Base-by-base conservation (phyloP, 345 rosid species). In the Eucalyptus sp. region DNA sequence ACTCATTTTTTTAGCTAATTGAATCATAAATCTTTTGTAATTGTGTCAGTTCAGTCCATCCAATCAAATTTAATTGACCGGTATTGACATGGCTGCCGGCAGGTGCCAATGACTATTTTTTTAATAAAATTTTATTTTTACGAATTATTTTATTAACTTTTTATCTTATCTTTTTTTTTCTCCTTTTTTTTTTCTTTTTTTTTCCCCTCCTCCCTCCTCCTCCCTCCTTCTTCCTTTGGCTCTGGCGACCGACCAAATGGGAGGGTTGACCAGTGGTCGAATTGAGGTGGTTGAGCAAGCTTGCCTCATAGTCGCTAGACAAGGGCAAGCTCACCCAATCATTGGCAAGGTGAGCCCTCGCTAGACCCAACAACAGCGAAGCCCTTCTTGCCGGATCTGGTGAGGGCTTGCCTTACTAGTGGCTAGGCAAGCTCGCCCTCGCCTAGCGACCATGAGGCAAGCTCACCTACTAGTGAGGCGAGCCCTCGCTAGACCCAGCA, bases 1-100 rank as follows among this genome's bases (percentile, higher is more conserved):
- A 52, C 24, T 0, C 56, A 52, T 52, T 52, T 52, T 17, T 52
- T 52, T 3, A 18, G 4, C 4, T 0, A 51, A 51, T 1, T 51
- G 4, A 51, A 51, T 17, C 0, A 0, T 18, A 7, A 52, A 7
- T 7, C 0, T 52, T 52, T 52, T 18, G 4, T 52, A 18, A 52
- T 52, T 52, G 0, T 52, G 2, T 18, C 0, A 3, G 8, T 18
- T 52, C 0, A 7, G 4, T 52, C 2, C 2, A 18, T 52, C 56
- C 2, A 0, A 0, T 0, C 10, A 52, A 18, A 52, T 52, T 52
- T 52, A 4, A 7, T 52, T 0, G 0, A 0, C 4, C 4, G 0
- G 0, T 17, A 18, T 52, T 52, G 10, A 52, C 1, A 0, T 17
- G 4, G 4, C 4, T 0, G 8, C 0, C 0, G 2, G 22, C 20